These are phyloP conservation scores for Quercus gilva DNA, from an alignment of 306 rosid genomes.

Conservation along the genomic window DNA sequence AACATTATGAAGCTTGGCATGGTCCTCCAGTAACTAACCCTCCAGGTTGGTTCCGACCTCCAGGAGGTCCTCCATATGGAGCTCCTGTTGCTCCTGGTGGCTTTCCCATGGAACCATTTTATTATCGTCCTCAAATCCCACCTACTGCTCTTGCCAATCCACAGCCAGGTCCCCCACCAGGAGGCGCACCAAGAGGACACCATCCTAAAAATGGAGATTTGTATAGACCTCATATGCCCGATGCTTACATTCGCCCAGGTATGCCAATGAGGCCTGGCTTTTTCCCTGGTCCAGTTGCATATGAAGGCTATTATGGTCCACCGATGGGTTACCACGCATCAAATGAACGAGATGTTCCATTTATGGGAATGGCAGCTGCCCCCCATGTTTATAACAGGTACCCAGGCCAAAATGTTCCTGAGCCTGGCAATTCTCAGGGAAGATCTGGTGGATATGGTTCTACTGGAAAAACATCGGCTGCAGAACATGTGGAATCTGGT, in stretches of 20 bases:
- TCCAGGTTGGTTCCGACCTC: slow-evolving; percentile 90
- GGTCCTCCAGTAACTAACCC: slow-evolving; percentile 71
- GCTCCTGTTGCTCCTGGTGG: slow-evolving; percentile 70
- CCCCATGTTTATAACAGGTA: slow-evolving; percentile 62
- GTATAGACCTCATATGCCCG: slow-evolving; percentile 83
- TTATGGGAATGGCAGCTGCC: slow-evolving; percentile 68
- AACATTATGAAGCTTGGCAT: slow-evolving; percentile 80
- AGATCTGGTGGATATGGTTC: slow-evolving; percentile 56
- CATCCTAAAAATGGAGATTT: slow-evolving; percentile 86
- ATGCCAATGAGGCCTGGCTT: slow-evolving; percentile 87
- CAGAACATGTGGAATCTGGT: slow-evolving; percentile 58
- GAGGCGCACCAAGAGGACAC: slow-evolving; percentile 68
- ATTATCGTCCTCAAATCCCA: slow-evolving; percentile 75
- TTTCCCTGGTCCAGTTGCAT: slow-evolving; percentile 75
- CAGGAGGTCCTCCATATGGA: slow-evolving; percentile 77
- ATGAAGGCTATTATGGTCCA: slow-evolving; percentile 72
- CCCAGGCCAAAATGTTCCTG: slow-evolving; percentile 55
- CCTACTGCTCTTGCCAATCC: slow-evolving; percentile 61
- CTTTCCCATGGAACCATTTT: slow-evolving; percentile 85
- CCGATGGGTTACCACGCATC: slow-evolving; percentile 75
- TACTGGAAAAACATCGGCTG: slow-evolving; percentile 40
- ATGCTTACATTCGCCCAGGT: slow-evolving; percentile 71
- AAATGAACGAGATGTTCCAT: slow-evolving; percentile 72
- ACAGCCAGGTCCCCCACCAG: slow-evolving; percentile 65
- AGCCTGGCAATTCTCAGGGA: slow-evolving; percentile 57